Conservation (phyloP, 1,284 basidiomycete genomes). For the Naganishia sp. region DNA sequence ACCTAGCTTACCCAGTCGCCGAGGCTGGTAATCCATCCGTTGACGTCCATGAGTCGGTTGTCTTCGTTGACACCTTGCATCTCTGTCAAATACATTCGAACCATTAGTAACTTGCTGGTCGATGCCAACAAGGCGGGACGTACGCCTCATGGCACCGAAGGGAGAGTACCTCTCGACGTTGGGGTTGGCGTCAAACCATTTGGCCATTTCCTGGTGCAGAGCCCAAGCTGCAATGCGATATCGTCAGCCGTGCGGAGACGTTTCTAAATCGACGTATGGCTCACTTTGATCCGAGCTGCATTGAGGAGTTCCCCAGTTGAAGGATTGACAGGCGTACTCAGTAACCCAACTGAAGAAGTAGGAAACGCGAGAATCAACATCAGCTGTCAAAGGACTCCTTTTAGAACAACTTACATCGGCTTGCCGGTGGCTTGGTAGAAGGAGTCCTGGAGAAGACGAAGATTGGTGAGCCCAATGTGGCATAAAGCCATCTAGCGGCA, state of each 20-base stretch:
- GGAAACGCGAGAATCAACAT: background rate
- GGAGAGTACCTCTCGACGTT: constrained; percentile 66
- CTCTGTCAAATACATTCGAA: constrained; percentile 62
- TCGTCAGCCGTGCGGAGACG: background rate
- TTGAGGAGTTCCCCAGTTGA: constrained; percentile 61
- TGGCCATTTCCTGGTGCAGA: constrained; percentile 63
- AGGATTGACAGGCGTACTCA: constrained; percentile 61
- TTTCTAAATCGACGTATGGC: constrained; percentile 32
- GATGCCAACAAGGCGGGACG: constrained; percentile 10
- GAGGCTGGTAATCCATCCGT: constrained; percentile 47
- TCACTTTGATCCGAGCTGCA: constrained; percentile 57
- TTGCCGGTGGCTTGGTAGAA: constrained; percentile 17
- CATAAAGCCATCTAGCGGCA: background rate
- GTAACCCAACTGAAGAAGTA: constrained; percentile 42
- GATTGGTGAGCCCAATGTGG: background rate
- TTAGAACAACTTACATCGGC: background rate
- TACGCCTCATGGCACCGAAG: constrained; percentile 60
- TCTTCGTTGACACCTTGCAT: constrained; percentile 67
- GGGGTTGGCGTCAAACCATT: constrained; percentile 61
- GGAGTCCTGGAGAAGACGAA: background rate
- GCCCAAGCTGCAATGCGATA: constrained; percentile 44
- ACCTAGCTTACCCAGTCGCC: constrained; percentile 41
- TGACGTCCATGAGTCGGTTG: constrained; percentile 58
- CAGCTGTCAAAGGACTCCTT: background rate
- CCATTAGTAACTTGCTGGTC: constrained; percentile 17